phyloP scores from a whole-genome alignment of 768 basidiomycete genomes.

The Lanmaoa rubissima region DNA sequence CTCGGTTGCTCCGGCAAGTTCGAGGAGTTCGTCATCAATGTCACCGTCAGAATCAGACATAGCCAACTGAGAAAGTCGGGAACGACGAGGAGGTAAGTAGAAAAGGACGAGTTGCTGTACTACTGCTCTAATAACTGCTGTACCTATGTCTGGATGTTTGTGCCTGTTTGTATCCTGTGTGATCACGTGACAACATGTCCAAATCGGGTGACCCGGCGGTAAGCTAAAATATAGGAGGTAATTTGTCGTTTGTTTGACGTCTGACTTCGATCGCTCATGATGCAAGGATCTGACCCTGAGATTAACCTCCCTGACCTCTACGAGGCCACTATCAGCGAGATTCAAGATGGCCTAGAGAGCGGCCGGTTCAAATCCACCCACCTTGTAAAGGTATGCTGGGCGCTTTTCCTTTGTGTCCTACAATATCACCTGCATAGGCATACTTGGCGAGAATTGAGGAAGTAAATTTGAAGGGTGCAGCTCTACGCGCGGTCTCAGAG shows the following conservation, averaged over 20 bases:
- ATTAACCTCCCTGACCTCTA: constrained; percentile 49
- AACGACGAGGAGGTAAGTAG: background rate
- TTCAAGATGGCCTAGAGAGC: constrained; percentile 50
- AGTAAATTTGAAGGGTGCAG: constrained; percentile 61
- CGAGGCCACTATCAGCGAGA: constrained; percentile 54
- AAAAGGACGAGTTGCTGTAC: constrained; percentile 1
- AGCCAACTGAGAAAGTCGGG: constrained; percentile 3
- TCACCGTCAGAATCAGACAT: constrained; percentile 55
- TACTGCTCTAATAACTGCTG: background rate
- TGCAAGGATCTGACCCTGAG: background rate
- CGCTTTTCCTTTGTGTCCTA: too few relatives aligned
- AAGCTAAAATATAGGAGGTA: background rate
- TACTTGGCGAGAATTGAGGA: constrained; percentile 67
- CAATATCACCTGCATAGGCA: constrained; percentile 38
- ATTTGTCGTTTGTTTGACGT: background rate
- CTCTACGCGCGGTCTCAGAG: constrained; percentile 58
- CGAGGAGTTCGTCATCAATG: constrained; percentile 72
- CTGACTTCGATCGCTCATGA: background rate
- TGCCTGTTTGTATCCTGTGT: constrained; percentile 16
- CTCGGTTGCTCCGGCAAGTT: constrained; percentile 66
- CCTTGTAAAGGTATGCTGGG: constrained; percentile 50
- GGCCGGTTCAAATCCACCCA: constrained; percentile 58
- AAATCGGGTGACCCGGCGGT: constrained; percentile 14
- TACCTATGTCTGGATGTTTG: constrained; percentile 14
- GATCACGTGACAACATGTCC: constrained; percentile 11